Conservation (phyloP, 2,329 filamentous ascomycete genomes). For the Alternaria burnsii region DNA sequence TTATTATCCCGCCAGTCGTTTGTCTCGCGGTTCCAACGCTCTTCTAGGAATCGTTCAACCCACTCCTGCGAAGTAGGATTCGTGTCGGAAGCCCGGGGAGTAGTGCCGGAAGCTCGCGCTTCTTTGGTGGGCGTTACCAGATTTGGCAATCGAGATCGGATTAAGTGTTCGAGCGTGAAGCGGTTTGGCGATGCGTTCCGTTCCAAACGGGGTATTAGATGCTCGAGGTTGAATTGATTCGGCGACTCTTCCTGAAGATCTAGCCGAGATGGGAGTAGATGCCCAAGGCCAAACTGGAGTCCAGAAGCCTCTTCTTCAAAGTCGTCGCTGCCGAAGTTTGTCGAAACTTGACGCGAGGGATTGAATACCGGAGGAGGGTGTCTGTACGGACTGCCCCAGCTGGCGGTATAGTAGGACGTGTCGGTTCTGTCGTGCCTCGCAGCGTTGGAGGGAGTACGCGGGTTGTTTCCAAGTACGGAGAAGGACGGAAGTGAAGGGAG, state of each 20-base stretch:
- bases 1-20: slow-evolving; percentile 82
- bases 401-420: slow-evolving; percentile 73
- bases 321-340: slow-evolving; percentile 49
- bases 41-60: slow-evolving; percentile 85
- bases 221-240: slow-evolving; percentile 50
- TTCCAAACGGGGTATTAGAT: slow-evolving; percentile 48
- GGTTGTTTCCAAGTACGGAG: slow-evolving; percentile 41
- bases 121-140: slow-evolving; percentile 39
- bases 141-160: slow-evolving; percentile 47
- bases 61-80: slow-evolving; percentile 76
- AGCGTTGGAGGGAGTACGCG: slow-evolving; percentile 48
- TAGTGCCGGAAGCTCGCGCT: slow-evolving; percentile 29
- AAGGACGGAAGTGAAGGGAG: slow-evolving; percentile 50
- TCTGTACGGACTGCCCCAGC: slow-evolving; percentile 92
- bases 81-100: slow-evolving; percentile 36
- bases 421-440: slow-evolving; percentile 52
- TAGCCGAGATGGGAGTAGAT: slow-evolving; percentile 49
- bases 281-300: slow-evolving; percentile 51
- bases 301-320: slow-evolving; percentile 48
- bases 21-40: slow-evolving; percentile 72
- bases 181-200: slow-evolving; percentile 45
- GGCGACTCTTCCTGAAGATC: slow-evolving; percentile 45
- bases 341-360: slow-evolving; percentile 37
- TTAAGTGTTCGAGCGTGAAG: slow-evolving; percentile 51
- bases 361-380: slow-evolving; percentile 62